phyloP scores from a whole-genome alignment of 1,284 basidiomycete species.

The Sparassis latifolia region DNA sequence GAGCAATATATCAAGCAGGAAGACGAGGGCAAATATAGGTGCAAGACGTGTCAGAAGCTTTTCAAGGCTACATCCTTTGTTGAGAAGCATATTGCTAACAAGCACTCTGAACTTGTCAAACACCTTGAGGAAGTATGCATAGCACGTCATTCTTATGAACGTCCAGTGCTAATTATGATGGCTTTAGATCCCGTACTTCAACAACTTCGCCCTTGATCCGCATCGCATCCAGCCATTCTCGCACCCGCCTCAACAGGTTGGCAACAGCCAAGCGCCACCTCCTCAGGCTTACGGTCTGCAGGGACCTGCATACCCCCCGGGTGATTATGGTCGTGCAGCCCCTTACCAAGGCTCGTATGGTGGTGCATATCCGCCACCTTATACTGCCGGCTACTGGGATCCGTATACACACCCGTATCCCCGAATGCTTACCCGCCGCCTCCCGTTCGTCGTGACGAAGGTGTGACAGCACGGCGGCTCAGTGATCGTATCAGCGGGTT shows the following conservation, averaged over 20 bases:
- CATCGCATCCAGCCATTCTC: conserved; percentile 83
- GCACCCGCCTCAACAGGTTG: conserved; percentile 60
- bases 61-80: conserved; percentile 95
- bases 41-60: conserved; percentile 90
- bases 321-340: conserved; percentile 35
- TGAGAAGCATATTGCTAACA: conserved; percentile 89
- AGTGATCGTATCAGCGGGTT: conserved; percentile 75
- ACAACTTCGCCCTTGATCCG: conserved; percentile 91
- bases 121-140: conserved; percentile 69
- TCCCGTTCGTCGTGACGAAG: conserved; percentile 50
- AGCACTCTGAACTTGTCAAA: conserved; percentile 78
- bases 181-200: conserved; percentile 78
- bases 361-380: conserved; percentile 30
- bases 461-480: conserved; percentile 48
- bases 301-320: conserved; percentile 42
- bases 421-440: conserved; percentile 26
- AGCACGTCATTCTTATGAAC: neutral
- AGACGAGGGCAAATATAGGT: conserved; percentile 91
- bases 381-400: conserved; percentile 34
- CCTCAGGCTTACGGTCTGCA: conserved; percentile 77
- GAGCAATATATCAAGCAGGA: conserved; percentile 86
- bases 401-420: conserved; percentile 42
- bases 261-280: conserved; percentile 61
- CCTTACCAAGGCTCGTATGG: conserved; percentile 39
- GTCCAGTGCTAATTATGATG: conserved; percentile 3